A percentile compares a stretch with the other conserved stretches of the same genome.
Evolutionary conservation across 2,329 filamentous ascomycete species (phyloP).

Genomic region (Beauveria asiatica): DNA sequence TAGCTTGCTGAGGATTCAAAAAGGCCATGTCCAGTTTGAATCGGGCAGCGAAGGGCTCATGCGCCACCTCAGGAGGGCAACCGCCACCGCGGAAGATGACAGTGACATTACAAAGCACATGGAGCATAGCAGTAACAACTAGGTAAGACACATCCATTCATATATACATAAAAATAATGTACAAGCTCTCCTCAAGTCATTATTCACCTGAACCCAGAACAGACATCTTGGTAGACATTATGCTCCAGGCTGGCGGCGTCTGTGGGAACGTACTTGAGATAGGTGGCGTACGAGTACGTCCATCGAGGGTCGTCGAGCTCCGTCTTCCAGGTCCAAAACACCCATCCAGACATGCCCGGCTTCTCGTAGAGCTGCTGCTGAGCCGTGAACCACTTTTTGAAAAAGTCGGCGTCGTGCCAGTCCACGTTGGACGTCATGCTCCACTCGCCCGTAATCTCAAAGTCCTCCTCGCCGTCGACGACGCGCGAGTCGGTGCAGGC

Average conservation of each 20-base stretch:
- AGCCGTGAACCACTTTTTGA: slow-evolving; percentile 47
- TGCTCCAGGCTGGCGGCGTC: slow-evolving; percentile 18
- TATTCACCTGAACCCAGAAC: slow-evolving; percentile 10
- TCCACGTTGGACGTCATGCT: slow-evolving; percentile 41
- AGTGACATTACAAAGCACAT: neutral
- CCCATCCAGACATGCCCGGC: slow-evolving; percentile 38
- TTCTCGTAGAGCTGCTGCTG: slow-evolving; percentile 47
- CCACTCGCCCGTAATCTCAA: slow-evolving; percentile 49
- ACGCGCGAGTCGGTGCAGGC: slow-evolving; percentile 38
- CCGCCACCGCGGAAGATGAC: neutral
- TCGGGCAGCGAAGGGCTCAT: slow-evolving; percentile 15
- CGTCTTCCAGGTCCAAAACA: slow-evolving; percentile 53
- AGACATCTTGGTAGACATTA: slow-evolving; percentile 20
- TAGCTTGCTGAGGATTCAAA: slow-evolving; percentile 40
- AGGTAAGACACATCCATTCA: neutral
- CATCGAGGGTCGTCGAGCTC: slow-evolving; percentile 23
- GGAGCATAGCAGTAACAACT: neutral
- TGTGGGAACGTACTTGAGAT: slow-evolving; percentile 16
- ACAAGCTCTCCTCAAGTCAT: neutral
- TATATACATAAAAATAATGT: neutral
- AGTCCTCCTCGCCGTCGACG: slow-evolving; percentile 21
- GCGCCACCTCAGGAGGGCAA: slow-evolving; percentile 13
- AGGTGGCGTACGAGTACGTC: slow-evolving; percentile 21
- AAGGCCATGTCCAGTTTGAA: slow-evolving; percentile 32
- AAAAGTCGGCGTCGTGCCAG: slow-evolving; percentile 37